Base-by-base conservation (phyloP, 768 basidiomycete genomes). In the Thelephora ganbajun region DNA sequence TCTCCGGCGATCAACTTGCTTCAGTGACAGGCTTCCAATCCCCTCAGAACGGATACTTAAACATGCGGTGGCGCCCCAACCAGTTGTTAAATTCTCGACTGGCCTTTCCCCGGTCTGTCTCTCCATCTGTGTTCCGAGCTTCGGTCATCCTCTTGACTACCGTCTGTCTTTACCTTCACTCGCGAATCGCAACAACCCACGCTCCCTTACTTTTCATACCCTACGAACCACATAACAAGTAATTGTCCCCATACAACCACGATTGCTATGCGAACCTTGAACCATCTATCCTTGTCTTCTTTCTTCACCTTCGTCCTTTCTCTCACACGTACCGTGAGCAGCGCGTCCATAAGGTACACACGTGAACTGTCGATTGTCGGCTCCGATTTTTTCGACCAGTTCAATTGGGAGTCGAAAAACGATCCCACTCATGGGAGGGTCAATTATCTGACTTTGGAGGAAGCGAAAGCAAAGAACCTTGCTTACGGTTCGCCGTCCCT, bases 361-460 rank as follows among this genome's bases (percentile, higher is more conserved):
- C 49, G 14, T 56, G 51, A 30, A 9, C 26, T 30, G 9, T 30
- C 26, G 26, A 30, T 30, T 57, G 49, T 63, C 41, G 71, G 70
- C 34, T 6, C 47, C 11, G 63, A 65, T 54, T 82, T 82, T 56
- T 64, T 72, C 49, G 45, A 65, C 16, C 50, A 49, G 5, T 82
- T 71, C 65, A 59, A 55, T 1, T 80, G 72, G 71, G 67, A 75
- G 52, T 70, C 69, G 6, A 46, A 58, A 22, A 55, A 69, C 48
- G 79, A 82, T 56, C 79, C 77, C n/a, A 82, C 79, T 0, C 73
- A 79, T 51, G 79, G 79, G n/a, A 63, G 73, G 45, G 76, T 78
- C 49, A 73, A 79, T 59, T 81, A 77, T 51, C 66, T 80, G 33
- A 66, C 71, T 50, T 52, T 65, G 53, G 44, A 50, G 13, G 68